A percentile compares a stretch with the other conserved stretches of the same genome.
Evolutionary conservation across 495 filamentous ascomycete genomes (phyloP).

Genomic region (Halenospora varia): DNA sequence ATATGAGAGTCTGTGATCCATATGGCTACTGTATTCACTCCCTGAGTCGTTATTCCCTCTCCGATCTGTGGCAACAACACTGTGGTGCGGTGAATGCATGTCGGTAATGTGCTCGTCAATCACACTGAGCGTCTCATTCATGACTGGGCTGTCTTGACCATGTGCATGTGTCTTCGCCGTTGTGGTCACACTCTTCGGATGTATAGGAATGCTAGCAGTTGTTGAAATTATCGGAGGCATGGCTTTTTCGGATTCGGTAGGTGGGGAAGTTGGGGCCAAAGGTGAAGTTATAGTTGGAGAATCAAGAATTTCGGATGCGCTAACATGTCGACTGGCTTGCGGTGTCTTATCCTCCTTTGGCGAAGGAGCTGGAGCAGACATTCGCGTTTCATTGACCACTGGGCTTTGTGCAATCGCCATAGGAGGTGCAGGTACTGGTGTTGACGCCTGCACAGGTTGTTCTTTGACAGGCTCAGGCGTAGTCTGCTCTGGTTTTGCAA

Average conservation of each 20-base stretch:
- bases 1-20: constrained; percentile 77
- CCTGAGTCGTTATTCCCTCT: constrained; percentile 71
- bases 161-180: constrained; percentile 16
- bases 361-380: neutral
- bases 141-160: constrained; percentile 68
- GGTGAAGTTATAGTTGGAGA: constrained; percentile 7
- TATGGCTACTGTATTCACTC: constrained; percentile 82
- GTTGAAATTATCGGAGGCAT: constrained; percentile 25
- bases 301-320: constrained; percentile 30
- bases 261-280: constrained; percentile 8
- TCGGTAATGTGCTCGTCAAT: constrained; percentile 98
- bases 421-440: constrained; percentile 1
- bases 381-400: neutral
- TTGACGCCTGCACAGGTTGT: constrained; percentile 2
- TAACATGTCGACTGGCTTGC: constrained; percentile 44
- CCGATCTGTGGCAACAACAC: constrained; percentile 49
- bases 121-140: constrained; percentile 94
- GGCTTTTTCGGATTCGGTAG: constrained; percentile 23
- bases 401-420: neutral
- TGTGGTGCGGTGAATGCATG: constrained; percentile 66
- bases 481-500: constrained; percentile 23
- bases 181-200: constrained; percentile 15
- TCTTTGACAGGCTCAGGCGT: constrained; percentile 31
- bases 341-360: constrained; percentile 35
- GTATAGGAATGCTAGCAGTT: constrained; percentile 5